Evolutionary conservation across 2,329 filamentous ascomycete genomes (phyloP).

Genomic region (Pestalotiopsis sp.): DNA sequence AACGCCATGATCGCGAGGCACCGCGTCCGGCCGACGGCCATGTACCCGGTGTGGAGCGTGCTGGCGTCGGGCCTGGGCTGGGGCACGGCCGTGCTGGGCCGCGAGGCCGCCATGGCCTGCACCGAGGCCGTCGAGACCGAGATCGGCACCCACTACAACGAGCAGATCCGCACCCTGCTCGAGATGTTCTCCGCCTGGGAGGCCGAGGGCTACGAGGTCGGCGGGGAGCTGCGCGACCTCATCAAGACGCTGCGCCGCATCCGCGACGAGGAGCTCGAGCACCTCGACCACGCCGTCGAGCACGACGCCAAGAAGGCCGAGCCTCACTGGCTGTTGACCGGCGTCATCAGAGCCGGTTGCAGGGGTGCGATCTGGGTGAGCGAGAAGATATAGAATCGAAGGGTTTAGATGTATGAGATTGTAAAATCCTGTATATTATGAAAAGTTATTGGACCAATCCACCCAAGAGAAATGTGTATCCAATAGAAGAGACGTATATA

Average conservation of each 20-base stretch:
- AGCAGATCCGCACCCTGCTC: slow-evolving; percentile 79
- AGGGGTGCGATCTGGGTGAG: slow-evolving; percentile 90
- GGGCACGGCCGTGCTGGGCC: slow-evolving; percentile 83
- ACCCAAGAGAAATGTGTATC: too few species aligned
- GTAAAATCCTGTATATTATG: neutral
- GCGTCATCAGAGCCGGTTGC: slow-evolving; percentile 86
- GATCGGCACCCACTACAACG: slow-evolving; percentile 94
- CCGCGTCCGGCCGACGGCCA: slow-evolving; percentile 85
- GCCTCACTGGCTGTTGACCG: slow-evolving; percentile 86
- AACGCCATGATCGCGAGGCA: slow-evolving; percentile 81
- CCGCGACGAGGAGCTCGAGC: slow-evolving; percentile 93
- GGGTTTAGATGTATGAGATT: neutral
- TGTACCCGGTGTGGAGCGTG: slow-evolving; percentile 87
- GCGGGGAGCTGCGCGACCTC: slow-evolving; percentile 73
- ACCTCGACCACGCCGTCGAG: slow-evolving; percentile 91
- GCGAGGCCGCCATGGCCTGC: slow-evolving; percentile 96
- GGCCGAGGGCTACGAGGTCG: slow-evolving; percentile 74
- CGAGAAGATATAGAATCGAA: slow-evolving; percentile 56
- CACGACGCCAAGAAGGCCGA: slow-evolving; percentile 88
- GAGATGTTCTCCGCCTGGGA: slow-evolving; percentile 80
- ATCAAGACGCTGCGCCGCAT: slow-evolving; percentile 77
- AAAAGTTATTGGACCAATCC: too few species aligned
- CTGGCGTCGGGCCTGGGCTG: slow-evolving; percentile 83
- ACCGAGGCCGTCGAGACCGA: slow-evolving; percentile 98
- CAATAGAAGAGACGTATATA: too few species aligned